Base-by-base conservation (phyloP, 2,329 filamentous ascomycete genomes). In the Scolecobasidium constrictum region DNA sequence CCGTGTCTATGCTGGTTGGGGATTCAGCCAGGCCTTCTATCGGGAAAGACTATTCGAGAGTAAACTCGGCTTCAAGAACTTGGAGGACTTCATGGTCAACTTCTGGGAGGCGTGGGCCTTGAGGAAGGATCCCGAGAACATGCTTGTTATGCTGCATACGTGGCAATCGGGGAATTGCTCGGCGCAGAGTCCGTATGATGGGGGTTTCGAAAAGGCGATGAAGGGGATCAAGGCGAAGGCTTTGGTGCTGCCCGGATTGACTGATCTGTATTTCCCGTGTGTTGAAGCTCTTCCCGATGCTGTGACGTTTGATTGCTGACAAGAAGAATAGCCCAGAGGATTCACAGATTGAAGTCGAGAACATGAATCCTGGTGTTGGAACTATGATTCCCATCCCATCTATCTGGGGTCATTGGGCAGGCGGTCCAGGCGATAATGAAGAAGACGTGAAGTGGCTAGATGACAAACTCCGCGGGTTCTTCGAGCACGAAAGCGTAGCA, bases 11-110 rank as follows among this genome's bases (percentile, higher is more conserved):
- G 83, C 84, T 1, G 84, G 83, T 1, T 92, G 75, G 83, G 84
- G 85, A 0, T 83, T 90, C 52, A 83, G 77, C 40, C 83, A 88
- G 53, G 72, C 81, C 0, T 90, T 88, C 53, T 90, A 90, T 53
- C 72, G 84, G 1, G 67, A 85, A 50, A 78, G 71, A 55, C 46
- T 85, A n/a, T 81, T 81, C 55, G 74, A 83, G 56, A 77, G 59
- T 1, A 64, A 56, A 1, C 68, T 87, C 6, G 79, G 80, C 0
- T 86, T 72, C 52, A 77, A 77, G 49, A 67, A 75, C 43, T 66
- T 88, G 2, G 82, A 87, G 47, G 77, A 83, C 42, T 90, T 87
- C 48, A 74, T 90, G 68, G 64, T 75, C 5, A 75, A 71, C 11
- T 86, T 85, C 53, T 90, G 85, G 82, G 84, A 88, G 56, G 63